Base-by-base conservation (phyloP, 257 asterid genomes). In the Datura wrightii region DNA sequence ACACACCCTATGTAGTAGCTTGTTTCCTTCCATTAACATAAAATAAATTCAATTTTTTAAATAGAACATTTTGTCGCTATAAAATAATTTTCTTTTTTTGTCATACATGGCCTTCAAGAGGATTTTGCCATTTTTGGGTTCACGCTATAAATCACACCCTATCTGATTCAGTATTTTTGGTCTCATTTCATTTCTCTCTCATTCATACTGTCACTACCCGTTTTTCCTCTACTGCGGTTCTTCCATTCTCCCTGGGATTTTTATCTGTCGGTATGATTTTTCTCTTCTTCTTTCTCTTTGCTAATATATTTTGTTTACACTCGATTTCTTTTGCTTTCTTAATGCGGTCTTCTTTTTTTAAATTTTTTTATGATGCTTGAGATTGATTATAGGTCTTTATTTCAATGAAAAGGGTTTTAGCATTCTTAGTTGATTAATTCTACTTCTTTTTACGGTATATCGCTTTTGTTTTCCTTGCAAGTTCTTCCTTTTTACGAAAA, bases 211-310 rank as follows among this genome's bases (percentile, higher is more conserved):
- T 18, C 65, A 58, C 65, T 58, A 58, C 4, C 63, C n/a, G 5
- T 42, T 71, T 10, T 3, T n/a, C 79, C 16, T 71, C 55, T 42
- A 9, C n/a, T 42, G 79, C 59, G 58, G 39, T 19, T 24, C 80
- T 74, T 74, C n/a, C 19, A 46, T 46, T 71, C 15, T 8, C 10
- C 53, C n/a, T 74, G 56, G 37, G 80, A 1, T 44, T 44, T n/a
- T 72, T 56, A 71, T 71, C 56, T 44, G 39, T 72, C n/a, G 80
- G 80, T 72, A 24, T 19, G 54, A 72, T 71, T 71, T 44, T 71
- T 44, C 53, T 11, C 37, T 63, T 63, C 8, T 31, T 60, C 15
- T 62, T 31, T 31, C 6, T 71, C 36, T 36, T 62, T 4, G 15
- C 24, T 39, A 62, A 24, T 10, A 10, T 11, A 48, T 71, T 71